phyloP scores from a whole-genome alignment of 2,329 filamentous ascomycete species.

The Xylaria sp. region DNA sequence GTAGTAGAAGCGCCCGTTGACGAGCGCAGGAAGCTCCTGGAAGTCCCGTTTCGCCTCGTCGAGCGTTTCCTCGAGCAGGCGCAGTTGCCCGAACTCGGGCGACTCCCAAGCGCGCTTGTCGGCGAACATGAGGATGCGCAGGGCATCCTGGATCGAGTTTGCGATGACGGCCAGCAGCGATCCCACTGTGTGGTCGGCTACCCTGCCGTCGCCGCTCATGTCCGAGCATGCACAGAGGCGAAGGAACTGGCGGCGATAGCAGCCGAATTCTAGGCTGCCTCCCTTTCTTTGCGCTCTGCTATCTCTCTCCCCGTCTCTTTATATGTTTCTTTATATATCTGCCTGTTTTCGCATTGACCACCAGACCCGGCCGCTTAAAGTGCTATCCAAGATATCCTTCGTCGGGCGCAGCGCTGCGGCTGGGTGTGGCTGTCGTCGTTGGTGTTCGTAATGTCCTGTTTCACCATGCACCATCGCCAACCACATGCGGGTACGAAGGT shows the following conservation, averaged over 20 bases:
- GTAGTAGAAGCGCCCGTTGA: constrained; percentile 68
- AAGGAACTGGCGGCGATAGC: constrained; percentile 23
- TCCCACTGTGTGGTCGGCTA: constrained; percentile 62
- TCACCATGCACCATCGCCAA: constrained; percentile 31
- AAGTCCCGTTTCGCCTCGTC: constrained; percentile 71
- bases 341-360: constrained; percentile 11
- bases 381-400: not conserved
- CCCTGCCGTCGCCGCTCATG: constrained; percentile 50
- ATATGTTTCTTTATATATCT: not conserved
- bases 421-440: constrained; percentile 11
- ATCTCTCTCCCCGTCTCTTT: too few relatives aligned
- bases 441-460: constrained; percentile 7
- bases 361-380: constrained; percentile 1
- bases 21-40: constrained; percentile 65
- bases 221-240: constrained; percentile 39
- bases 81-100: constrained; percentile 70
- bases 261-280: constrained; percentile 16
- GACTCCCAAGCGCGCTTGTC: constrained; percentile 69
- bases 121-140: constrained; percentile 66
- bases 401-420: not conserved
- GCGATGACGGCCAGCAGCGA: constrained; percentile 69
- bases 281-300: not conserved
- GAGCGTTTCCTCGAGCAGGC: constrained; percentile 64
- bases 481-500: constrained; percentile 10
- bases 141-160: constrained; percentile 62